Conservation (phyloP, 2,329 filamentous ascomycete species). For the Pseudocercospora fuligena region DNA sequence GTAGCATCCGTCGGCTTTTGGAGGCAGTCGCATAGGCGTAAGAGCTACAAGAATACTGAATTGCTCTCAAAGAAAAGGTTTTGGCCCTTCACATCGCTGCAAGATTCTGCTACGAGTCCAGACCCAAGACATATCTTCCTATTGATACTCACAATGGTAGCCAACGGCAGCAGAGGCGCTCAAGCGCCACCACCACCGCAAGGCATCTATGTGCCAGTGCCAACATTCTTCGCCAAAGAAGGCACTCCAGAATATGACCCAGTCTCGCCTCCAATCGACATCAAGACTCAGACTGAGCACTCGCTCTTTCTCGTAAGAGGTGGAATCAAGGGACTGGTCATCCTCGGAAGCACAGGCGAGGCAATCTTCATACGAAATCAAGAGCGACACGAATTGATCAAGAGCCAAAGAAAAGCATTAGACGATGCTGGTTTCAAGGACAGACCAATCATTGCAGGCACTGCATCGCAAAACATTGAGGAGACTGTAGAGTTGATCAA, state of each 20-base stretch:
- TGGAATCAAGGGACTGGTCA: constrained; percentile 65
- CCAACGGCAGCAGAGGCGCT: constrained; percentile 23
- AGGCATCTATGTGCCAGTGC: constrained; percentile 64
- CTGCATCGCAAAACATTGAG: constrained; percentile 65
- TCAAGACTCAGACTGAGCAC: constrained; percentile 63
- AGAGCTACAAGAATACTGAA: constrained; percentile 3
- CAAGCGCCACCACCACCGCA: constrained; percentile 49
- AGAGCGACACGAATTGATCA: constrained; percentile 62
- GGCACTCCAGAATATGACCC: constrained; percentile 49
- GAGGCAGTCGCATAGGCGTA: background rate
- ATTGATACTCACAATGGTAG: constrained; percentile 18
- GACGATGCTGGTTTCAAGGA: constrained; percentile 60
- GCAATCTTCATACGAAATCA: constrained; percentile 64
- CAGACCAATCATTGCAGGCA: constrained; percentile 67
- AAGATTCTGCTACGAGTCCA: background rate
- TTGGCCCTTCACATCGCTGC: background rate
- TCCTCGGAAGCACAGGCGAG: constrained; percentile 69
- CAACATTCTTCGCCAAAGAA: constrained; percentile 66
- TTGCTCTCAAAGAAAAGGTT: background rate
- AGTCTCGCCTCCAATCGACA: constrained; percentile 59
- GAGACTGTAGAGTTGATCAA: constrained; percentile 64
- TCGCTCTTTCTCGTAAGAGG: constrained; percentile 63
- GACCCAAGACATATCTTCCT: background rate
- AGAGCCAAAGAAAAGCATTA: constrained; percentile 61
- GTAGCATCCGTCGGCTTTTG: background rate